phyloP scores from a whole-genome alignment of 139 green algal genomes.

The Gonium pectorale region DNA sequence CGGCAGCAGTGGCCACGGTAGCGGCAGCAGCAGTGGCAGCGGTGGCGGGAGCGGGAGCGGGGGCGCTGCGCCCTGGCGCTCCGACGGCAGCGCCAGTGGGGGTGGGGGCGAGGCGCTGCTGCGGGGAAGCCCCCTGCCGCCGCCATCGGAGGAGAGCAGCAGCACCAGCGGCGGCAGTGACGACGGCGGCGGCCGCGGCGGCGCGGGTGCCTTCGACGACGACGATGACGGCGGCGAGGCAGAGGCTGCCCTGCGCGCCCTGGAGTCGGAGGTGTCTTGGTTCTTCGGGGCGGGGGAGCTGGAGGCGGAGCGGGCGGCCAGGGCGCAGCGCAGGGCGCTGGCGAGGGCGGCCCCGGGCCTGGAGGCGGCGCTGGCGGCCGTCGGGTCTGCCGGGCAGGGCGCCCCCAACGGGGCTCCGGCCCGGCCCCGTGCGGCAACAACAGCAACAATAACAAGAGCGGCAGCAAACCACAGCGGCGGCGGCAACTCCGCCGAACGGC shows the following conservation, averaged over 20 bases:
- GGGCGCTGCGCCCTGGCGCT: background rate
- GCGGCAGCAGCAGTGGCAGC: background rate
- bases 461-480: no score
- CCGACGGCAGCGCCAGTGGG: background rate
- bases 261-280: conserved; percentile 22
- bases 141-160: background rate
- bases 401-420: no score
- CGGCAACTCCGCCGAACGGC: no score
- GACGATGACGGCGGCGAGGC: background rate
- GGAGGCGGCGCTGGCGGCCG: background rate
- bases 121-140: no score
- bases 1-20: no score
- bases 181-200: background rate
- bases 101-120: background rate
- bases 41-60: background rate
- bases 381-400: no score
- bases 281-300: conserved; percentile 32
- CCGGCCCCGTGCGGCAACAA: no score
- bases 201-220: background rate
- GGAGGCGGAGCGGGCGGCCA: conserved; percentile 14
- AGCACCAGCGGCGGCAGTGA: background rate
- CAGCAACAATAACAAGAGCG: no score
- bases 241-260: background rate
- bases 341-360: background rate
- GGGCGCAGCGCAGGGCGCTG: conserved; percentile 1